phyloP scores from a whole-genome alignment of 176 grass and related monocot species.

The Oryza punctata region DNA sequence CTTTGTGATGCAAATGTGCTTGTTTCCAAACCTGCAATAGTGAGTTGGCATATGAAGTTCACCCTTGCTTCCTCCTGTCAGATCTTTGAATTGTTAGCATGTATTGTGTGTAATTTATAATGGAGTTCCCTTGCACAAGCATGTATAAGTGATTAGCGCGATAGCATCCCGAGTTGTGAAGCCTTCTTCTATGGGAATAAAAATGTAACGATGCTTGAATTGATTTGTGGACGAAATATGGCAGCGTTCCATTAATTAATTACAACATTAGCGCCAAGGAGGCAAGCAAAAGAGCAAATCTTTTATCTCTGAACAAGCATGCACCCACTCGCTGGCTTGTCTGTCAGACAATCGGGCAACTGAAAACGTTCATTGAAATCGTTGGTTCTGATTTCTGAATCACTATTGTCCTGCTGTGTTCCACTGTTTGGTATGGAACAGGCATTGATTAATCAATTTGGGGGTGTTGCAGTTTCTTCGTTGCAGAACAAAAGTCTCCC shows the following conservation, averaged over 20 bases:
- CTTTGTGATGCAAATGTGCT: conserved; percentile 38
- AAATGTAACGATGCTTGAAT: neutral
- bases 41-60: neutral
- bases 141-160: no score
- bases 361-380: neutral
- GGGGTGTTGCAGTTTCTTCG: neutral
- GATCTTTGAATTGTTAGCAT: no score
- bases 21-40: conserved; percentile 8
- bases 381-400: conserved; percentile 61
- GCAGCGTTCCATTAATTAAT: neutral
- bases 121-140: no score
- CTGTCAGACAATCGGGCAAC: conserved; percentile 28
- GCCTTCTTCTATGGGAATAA: no score
- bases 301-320: no score
- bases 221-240: neutral
- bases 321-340: neutral
- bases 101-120: no score
- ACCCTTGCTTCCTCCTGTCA: neutral
- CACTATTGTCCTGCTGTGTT: conserved; percentile 90
- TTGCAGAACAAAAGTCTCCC: neutral
- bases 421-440: conserved; percentile 48
- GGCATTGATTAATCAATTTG: neutral
- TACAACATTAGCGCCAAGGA: no score
- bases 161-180: no score
- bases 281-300: no score